These are phyloP conservation scores for Marchantia polymorpha DNA, from an alignment of 225 moss, liverwort and hornwort genomes.

Conservation along the genomic window DNA sequence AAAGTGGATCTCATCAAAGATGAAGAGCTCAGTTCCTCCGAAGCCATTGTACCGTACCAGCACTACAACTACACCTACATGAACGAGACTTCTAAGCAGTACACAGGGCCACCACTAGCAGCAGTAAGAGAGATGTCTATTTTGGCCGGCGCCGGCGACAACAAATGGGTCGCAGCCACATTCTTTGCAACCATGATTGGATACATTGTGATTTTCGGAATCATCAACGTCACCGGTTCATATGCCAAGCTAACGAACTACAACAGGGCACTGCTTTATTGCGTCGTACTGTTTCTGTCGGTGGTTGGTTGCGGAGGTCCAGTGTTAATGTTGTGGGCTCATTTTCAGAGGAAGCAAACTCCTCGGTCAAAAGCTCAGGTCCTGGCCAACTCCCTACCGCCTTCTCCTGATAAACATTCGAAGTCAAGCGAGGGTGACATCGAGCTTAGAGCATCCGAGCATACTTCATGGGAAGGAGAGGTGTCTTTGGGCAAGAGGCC, in stretches of 20 bases:
- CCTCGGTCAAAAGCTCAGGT: background rate
- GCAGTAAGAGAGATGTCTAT: slow-evolving; percentile 4
- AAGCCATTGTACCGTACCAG: background rate
- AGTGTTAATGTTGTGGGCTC: slow-evolving; percentile 15
- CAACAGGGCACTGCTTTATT: slow-evolving; percentile 5
- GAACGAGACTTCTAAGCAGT: background rate
- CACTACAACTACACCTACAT: background rate
- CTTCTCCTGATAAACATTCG: background rate
- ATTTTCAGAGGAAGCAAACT: background rate
- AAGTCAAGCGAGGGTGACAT: background rate
- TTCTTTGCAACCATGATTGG: slow-evolving; percentile 6
- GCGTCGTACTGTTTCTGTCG: background rate
- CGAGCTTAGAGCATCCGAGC: background rate
- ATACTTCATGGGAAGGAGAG: slow-evolving; percentile 12
- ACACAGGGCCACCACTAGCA: background rate
- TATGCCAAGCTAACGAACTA: background rate
- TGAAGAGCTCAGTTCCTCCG: background rate
- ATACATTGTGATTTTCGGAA: slow-evolving; percentile 13
- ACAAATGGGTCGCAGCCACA: slow-evolving; percentile 18
- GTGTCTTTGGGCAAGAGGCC: slow-evolving; percentile 23
- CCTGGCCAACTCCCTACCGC: background rate
- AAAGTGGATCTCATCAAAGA: background rate
- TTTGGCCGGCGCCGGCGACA: background rate
- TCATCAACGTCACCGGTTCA: slow-evolving; percentile 15
- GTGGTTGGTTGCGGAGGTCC: slow-evolving; percentile 25